These are phyloP conservation scores for Scedosporium dehoogii DNA, from an alignment of 2,329 filamentous ascomycete genomes.

Conservation along the genomic window DNA sequence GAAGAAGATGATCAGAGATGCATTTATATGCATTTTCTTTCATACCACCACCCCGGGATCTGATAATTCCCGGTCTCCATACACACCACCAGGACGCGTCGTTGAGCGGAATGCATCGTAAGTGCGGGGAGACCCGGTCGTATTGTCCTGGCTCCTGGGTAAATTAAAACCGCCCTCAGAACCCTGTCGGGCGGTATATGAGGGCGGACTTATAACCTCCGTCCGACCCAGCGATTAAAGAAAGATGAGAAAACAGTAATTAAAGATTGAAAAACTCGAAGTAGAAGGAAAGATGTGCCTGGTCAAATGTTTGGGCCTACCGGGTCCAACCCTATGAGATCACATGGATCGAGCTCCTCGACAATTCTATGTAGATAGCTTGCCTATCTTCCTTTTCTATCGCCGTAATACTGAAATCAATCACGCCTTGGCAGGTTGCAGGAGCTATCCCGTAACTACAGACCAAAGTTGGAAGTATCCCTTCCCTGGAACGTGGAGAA, in stretches of 20 bases:
- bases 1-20: not conserved
- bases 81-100: not conserved
- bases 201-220: slow-evolving; percentile 6
- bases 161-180: not conserved
- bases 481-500: not conserved
- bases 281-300: not conserved
- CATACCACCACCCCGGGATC: not conserved
- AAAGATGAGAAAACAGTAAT: not conserved
- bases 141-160: not conserved
- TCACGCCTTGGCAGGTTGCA: not conserved
- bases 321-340: not conserved
- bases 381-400: not conserved
- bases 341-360: not conserved
- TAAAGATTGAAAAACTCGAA: not conserved
- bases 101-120: not conserved
- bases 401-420: not conserved
- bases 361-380: not conserved
- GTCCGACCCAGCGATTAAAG: not conserved
- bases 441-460: not conserved
- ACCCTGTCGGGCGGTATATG: not conserved
- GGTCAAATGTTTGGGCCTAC: too few species aligned
- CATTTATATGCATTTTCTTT: not conserved
- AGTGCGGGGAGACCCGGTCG: not conserved
- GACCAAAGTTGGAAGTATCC: not conserved
- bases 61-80: not conserved